Base-by-base conservation (phyloP, 148 eudicot species). In the Camellia sinensis region DNA sequence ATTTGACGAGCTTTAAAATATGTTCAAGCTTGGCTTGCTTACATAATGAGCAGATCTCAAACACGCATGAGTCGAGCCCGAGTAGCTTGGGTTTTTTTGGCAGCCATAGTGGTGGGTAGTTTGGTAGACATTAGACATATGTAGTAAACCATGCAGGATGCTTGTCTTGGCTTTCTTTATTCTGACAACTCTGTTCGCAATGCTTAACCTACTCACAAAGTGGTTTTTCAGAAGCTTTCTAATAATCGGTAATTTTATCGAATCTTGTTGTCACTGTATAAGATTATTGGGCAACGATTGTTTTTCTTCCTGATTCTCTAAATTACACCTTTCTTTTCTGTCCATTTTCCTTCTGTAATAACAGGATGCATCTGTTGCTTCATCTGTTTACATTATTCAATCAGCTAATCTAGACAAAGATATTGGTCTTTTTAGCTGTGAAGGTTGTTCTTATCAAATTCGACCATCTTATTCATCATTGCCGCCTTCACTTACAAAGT, bases 281-380 rank as follows among this genome's bases (percentile, higher is more conserved):
- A 29, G 43, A 29, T 65, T 65, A 4, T 37, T 15, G 3, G 69
- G 43, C 37, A 65, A 37, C 10, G 43, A 22, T 43, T 8, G 10
- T 65, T 65, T 65, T 65, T 64, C 7, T 21, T 5, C 22, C 41
- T 64, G 61, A 57, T 21, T 64, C 8, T 64, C 6, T 22, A 43
- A 61, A 18, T 7, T 61, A 40, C 50, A 67, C 19, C 64, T 68
- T 19, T 45, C 48, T 61, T 76, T 8, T 64, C 56, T 67, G 8
- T 66, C 50, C 65, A 2, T 12, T 37, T 22, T 37, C 61, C 65
- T 56, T 74, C 70, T 56, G 37, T 60, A 22, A 60, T 85, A 65
- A 19, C 89, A 90, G 88, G 90, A 83, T 6, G 52, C 65, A 13
- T 75, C 85, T 13, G 82, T 75, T 52, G 67, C 85, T 76, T 81